Evolutionary conservation across 2,329 filamentous ascomycete species (phyloP).

Genomic region (Colletotrichum sp.): DNA sequence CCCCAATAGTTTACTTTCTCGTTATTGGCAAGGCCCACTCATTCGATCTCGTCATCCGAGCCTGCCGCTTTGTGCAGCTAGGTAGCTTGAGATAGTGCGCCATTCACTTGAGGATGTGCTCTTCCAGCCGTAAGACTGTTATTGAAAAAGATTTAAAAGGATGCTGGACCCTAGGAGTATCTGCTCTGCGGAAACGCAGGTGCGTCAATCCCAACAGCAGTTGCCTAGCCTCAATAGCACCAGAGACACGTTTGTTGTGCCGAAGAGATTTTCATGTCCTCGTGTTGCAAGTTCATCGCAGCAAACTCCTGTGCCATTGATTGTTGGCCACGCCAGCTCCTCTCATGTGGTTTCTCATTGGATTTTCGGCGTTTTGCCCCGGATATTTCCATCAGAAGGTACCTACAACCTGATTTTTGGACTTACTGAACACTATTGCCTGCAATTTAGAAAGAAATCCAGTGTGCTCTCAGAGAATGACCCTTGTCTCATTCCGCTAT

Average conservation of each 20-base stretch:
- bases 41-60: neutral
- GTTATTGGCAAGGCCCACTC: neutral
- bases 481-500: neutral
- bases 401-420: too few species aligned
- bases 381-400: neutral
- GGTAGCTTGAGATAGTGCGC: neutral
- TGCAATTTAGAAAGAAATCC: neutral
- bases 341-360: fast-evolving
- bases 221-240: neutral
- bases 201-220: neutral
- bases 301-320: neutral
- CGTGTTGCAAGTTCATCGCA: neutral
- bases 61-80: neutral
- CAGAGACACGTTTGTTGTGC: neutral
- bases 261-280: neutral
- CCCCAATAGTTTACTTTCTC: neutral
- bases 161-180: neutral
- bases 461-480: neutral
- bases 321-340: neutral
- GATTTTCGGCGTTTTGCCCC: neutral
- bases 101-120: neutral
- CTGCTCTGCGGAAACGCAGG: neutral
- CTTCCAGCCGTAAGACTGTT: neutral
- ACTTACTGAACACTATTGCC: neutral
- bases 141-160: neutral